Evolutionary conservation across 2,329 filamentous ascomycete genomes (phyloP), one percentile per base, ranked within the genome.

Genomic region (Fusarium pseudonygamai): DNA sequence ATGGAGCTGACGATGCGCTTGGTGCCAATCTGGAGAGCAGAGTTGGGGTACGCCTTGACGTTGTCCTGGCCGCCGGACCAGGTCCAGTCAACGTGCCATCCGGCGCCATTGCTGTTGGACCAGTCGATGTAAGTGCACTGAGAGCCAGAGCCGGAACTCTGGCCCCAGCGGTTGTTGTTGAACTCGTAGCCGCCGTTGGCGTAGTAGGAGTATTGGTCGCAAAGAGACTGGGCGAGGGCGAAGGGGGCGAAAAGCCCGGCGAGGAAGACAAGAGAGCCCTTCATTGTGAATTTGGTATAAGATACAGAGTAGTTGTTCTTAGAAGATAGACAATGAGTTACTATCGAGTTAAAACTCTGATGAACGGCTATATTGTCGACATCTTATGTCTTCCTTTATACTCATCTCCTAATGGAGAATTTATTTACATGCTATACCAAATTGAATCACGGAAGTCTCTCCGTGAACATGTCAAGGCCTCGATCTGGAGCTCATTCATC

Each of bases 101-200:
- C 62, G 13, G 64, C 64, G 11, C 64, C 64, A 24, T 67, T 67
- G 39, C 52, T 67, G 62, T 67, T 67, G 18, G 64, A 52, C 64
- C 64, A 67, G 53, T 67, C 62, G 10, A 67, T 40, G 39, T 67
- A 67, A 16, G 64, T 67, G 22, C 62, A 67, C 40, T 67, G 62
- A 42, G 45, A 52, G 5, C 64, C 62, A 30, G 62, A 52, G 15
- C 64, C 64, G 1, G 64, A 67, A 40, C 34, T 9, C 36, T 67
- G 64, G 8, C 64, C 64, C 62, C 62, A 67, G 14, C 64, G 64
- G 62, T 67, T 67, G 45, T 67, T 67, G 62, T 67, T 67, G 45
- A 67, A 67, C 45, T 67, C 64, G 5, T 67, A 67, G 8, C 64
- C 64, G 1, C 32, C 64, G 14, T 67, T 67, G 22, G 64, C 28